Evolutionary conservation across 208 protist species (phyloP).

Genomic region (Plasmodiophora brassicae): DNA sequence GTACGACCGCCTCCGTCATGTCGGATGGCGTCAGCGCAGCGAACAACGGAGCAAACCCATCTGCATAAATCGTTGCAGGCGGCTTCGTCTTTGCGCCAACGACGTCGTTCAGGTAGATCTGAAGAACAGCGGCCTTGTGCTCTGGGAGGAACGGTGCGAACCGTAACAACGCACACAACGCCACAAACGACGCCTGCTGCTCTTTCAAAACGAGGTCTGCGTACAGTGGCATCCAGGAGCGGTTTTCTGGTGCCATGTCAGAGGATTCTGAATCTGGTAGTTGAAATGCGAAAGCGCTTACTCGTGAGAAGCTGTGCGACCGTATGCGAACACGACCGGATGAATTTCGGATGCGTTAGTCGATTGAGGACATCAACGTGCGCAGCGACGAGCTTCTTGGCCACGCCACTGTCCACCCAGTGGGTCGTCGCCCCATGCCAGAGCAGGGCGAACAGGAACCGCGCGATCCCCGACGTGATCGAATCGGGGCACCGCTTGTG

Average conservation of each 20-base stretch:
- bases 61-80: neutral
- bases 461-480: neutral
- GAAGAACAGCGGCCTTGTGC: neutral
- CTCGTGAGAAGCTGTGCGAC: neutral
- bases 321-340: neutral
- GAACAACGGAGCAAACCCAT: neutral
- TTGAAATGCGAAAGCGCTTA: neutral
- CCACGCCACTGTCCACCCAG: neutral
- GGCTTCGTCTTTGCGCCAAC: neutral
- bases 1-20: neutral
- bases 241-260: too few relatives aligned
- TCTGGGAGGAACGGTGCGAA: neutral
- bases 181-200: too few relatives aligned
- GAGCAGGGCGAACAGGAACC: neutral
- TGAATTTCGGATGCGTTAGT: neutral
- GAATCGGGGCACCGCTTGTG: neutral
- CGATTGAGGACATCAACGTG: neutral
- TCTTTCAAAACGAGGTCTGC: too few relatives aligned
- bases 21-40: neutral
- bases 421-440: neutral
- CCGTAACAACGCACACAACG: neutral
- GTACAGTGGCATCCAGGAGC: too few relatives aligned
- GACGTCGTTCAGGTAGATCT: neutral
- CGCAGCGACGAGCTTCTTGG: neutral
- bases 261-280: neutral